Percentiles rank a stretch among this genome's conserved stretches.
Evolutionary conservation across 2,329 filamentous ascomycete genomes (phyloP).

Genomic region (Ophiostoma triangulosporum): DNA sequence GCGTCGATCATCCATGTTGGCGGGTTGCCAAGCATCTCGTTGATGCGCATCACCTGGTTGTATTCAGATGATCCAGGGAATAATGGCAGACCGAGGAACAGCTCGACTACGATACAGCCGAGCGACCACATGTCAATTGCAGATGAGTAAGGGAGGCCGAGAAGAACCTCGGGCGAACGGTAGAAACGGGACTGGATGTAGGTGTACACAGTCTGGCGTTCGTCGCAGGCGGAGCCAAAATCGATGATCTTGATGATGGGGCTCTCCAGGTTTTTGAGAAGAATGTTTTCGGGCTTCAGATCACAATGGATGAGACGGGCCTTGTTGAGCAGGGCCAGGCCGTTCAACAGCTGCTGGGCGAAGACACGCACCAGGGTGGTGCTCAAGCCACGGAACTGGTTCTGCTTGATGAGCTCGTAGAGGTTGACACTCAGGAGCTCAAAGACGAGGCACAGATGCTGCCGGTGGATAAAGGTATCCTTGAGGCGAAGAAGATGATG

Average conservation of each 20-base stretch:
- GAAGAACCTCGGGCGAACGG: slow-evolving; percentile 83
- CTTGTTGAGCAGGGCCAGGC: slow-evolving; percentile 84
- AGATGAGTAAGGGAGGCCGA: slow-evolving; percentile 94
- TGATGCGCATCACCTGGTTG: slow-evolving; percentile 93
- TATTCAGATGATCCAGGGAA: slow-evolving; percentile 98
- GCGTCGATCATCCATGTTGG: slow-evolving; percentile 99
- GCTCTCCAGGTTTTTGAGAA: slow-evolving; percentile 95
- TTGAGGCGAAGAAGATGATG: slow-evolving; percentile 90
- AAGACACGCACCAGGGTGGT: slow-evolving; percentile 96
- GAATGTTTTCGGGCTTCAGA: slow-evolving; percentile 93
- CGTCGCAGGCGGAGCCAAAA: slow-evolving; percentile 96
- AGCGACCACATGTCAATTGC: slow-evolving; percentile 99
- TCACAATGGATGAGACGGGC: slow-evolving; percentile 96
- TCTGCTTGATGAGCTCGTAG: slow-evolving; percentile 98
- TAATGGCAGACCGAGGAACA: slow-evolving; percentile 85
- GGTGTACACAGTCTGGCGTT: slow-evolving; percentile 95
- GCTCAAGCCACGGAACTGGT: slow-evolving; percentile 93
- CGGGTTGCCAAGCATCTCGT: slow-evolving; percentile 93
- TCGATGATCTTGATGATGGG: slow-evolving; percentile 99
- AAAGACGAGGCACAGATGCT: slow-evolving; percentile 93
- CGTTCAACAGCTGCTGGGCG: slow-evolving; percentile 90
- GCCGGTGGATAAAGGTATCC: slow-evolving; percentile 94
- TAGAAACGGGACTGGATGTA: slow-evolving; percentile 99
- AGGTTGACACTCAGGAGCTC: slow-evolving; percentile 94
- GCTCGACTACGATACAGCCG: slow-evolving; percentile 93